Evolutionary conservation across 805 yeast genomes (phyloP).

Genomic region (Candida ponderosae): DNA sequence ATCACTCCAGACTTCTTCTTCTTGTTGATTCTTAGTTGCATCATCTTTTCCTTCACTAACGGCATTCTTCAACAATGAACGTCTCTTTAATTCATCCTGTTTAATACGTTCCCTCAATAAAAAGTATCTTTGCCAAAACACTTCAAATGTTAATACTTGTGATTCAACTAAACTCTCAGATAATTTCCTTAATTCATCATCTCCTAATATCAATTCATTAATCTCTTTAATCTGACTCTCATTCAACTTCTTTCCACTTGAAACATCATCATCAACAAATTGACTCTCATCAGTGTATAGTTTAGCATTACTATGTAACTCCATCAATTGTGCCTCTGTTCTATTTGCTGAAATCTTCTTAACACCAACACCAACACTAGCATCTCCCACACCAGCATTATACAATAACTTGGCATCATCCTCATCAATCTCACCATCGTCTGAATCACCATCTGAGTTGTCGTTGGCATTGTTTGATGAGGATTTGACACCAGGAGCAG

Average conservation of each 20-base stretch:
- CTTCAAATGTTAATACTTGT: slow-evolving; percentile 41
- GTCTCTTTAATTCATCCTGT: slow-evolving; percentile 58
- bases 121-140: slow-evolving; percentile 75
- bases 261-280: slow-evolving; percentile 20
- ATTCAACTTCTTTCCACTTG: slow-evolving; percentile 25
- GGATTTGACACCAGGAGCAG: slow-evolving; percentile 13
- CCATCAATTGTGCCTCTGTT: slow-evolving; percentile 55
- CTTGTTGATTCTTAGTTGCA: slow-evolving; percentile 23
- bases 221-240: slow-evolving; percentile 45
- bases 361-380: slow-evolving; percentile 21
- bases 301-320: slow-evolving; percentile 39
- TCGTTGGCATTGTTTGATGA: too few species aligned
- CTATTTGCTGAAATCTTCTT: slow-evolving; percentile 38
- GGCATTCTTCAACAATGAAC: slow-evolving; percentile 39
- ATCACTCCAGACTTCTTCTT: slow-evolving; percentile 44
- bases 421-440: slow-evolving; percentile 21
- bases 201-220: slow-evolving; percentile 34
- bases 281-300: slow-evolving; percentile 30
- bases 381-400: slow-evolving; percentile 26
- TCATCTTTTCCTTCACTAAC: too few species aligned
- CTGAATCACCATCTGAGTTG: too few species aligned
- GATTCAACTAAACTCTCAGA: slow-evolving; percentile 69
- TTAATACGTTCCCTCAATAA: slow-evolving; percentile 42
- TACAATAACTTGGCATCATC: slow-evolving; percentile 34
- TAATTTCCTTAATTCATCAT: slow-evolving; percentile 44